These are phyloP conservation scores for Colletotrichum sojae DNA, from an alignment of 2,329 filamentous ascomycete genomes.

Conservation along the genomic window DNA sequence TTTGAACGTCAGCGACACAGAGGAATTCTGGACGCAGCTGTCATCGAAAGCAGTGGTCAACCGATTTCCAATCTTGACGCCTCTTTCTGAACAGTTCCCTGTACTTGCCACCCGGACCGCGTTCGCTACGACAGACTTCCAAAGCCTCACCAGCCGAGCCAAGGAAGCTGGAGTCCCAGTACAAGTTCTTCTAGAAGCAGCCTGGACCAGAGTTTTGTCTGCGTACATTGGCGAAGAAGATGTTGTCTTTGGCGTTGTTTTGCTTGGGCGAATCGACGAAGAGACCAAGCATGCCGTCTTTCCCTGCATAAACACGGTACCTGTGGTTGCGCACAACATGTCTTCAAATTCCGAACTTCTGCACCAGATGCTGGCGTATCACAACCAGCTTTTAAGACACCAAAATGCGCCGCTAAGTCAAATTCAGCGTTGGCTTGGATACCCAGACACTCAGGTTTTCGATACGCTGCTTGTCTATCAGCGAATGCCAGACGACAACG, in stretches of 20 bases:
- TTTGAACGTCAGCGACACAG: conserved; percentile 48
- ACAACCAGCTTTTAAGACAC: conserved; percentile 74
- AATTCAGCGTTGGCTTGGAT: conserved; percentile 80
- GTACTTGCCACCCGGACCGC: background rate
- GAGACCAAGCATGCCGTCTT: conserved; percentile 74
- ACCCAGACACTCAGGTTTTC: conserved; percentile 77
- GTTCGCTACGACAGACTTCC: conserved; percentile 50
- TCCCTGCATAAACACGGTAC: conserved; percentile 87
- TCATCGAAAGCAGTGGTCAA: conserved; percentile 70
- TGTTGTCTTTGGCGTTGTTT: conserved; percentile 84
- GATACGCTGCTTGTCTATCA: conserved; percentile 91
- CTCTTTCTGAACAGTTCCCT: conserved; percentile 60
- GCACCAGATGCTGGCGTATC: conserved; percentile 74
- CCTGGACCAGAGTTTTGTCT: conserved; percentile 83
- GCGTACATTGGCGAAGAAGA: conserved; percentile 82
- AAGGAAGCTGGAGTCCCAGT: conserved; percentile 75
- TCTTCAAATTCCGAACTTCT: conserved; percentile 71
- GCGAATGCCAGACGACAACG: conserved; percentile 59
- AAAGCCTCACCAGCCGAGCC: conserved; percentile 69
- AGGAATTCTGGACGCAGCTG: conserved; percentile 75
- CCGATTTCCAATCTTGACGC: conserved; percentile 83
- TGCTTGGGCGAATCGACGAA: conserved; percentile 80
- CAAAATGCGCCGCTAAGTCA: conserved; percentile 80
- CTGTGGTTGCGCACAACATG: conserved; percentile 73
- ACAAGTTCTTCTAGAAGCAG: conserved; percentile 81